These are phyloP conservation scores for Kwoniella newhampshirensis DNA, from an alignment of 768 basidiomycete species.

Conservation along the genomic window DNA sequence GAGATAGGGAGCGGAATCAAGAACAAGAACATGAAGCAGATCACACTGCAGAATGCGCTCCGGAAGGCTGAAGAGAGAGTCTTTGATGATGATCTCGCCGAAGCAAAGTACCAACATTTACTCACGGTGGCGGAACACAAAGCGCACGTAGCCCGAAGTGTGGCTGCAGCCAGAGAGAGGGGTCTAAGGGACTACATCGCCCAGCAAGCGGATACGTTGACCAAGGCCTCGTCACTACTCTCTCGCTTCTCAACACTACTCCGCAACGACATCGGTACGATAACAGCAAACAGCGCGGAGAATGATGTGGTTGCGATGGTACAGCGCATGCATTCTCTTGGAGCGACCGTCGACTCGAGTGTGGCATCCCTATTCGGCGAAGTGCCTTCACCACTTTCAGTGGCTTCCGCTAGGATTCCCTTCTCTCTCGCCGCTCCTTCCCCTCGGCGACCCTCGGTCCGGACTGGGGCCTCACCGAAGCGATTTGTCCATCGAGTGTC, in stretches of 20 bases:
- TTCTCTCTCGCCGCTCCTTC: constrained; percentile 15
- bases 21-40: constrained; percentile 22
- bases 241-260: constrained; percentile 15
- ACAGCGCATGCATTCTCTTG: not conserved
- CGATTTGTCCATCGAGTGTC: constrained; percentile 9
- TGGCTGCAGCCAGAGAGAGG: constrained; percentile 26
- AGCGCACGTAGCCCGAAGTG: constrained; percentile 21
- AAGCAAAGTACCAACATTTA: constrained; percentile 24
- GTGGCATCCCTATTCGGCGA: constrained; percentile 18
- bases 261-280: constrained; percentile 1
- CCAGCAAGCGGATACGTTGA: constrained; percentile 18
- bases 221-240: constrained; percentile 9
- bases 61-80: constrained; percentile 25
- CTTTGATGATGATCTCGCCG: constrained; percentile 29
- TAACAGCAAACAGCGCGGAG: not conserved
- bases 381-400: constrained; percentile 6
- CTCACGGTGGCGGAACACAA: constrained; percentile 21
- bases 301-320: not conserved
- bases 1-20: constrained; percentile 20
- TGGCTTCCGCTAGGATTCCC: constrained; percentile 4
- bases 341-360: constrained; percentile 7
- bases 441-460: constrained; percentile 11
- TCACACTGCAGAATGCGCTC: constrained; percentile 28
- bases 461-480: constrained; percentile 8
- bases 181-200: constrained; percentile 14